Evolutionary conservation across 2,329 filamentous ascomycete species (phyloP).

Genomic region (Coniella vitis): DNA sequence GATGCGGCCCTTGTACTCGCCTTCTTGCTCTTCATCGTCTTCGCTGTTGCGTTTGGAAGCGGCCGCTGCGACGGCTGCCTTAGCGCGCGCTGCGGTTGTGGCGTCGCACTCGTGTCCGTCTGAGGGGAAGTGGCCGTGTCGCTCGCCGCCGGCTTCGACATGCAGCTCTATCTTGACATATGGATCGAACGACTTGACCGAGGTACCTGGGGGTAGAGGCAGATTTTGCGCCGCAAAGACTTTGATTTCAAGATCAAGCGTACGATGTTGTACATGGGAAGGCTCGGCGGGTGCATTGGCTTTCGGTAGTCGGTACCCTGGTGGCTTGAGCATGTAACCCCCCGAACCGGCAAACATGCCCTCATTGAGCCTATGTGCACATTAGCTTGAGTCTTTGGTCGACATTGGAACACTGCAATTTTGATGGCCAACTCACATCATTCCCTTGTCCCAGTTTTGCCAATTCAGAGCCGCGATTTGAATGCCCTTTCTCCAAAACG

Average conservation of each 20-base stretch:
- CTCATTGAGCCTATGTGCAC: slow-evolving; percentile 56
- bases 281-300: slow-evolving; percentile 24
- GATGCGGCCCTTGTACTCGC: slow-evolving; percentile 47
- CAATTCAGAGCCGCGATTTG: slow-evolving; percentile 92
- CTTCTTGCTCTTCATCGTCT: slow-evolving; percentile 50
- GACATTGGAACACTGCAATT: neutral
- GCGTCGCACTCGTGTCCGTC: slow-evolving; percentile 7
- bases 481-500: slow-evolving; percentile 82
- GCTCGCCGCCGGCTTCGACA: slow-evolving; percentile 57
- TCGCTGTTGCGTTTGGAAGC: slow-evolving; percentile 12
- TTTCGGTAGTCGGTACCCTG: slow-evolving; percentile 33
- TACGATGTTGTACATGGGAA: slow-evolving; percentile 41
- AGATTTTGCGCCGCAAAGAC: slow-evolving; percentile 72
- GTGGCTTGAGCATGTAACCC: slow-evolving; percentile 83
- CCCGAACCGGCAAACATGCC: slow-evolving; percentile 79
- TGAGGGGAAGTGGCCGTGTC: slow-evolving; percentile 19
- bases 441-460: slow-evolving; percentile 84
- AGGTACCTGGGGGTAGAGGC: slow-evolving; percentile 52
- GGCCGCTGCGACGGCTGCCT: neutral
- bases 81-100: slow-evolving; percentile 5
- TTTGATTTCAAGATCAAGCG: slow-evolving; percentile 63
- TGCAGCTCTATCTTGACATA: slow-evolving; percentile 83
- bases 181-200: slow-evolving; percentile 57
- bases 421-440: slow-evolving; percentile 53
- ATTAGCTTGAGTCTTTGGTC: neutral